Evolutionary conservation across 495 filamentous ascomycete species (phyloP).

Genomic region (Penicillium mononematosum): DNA sequence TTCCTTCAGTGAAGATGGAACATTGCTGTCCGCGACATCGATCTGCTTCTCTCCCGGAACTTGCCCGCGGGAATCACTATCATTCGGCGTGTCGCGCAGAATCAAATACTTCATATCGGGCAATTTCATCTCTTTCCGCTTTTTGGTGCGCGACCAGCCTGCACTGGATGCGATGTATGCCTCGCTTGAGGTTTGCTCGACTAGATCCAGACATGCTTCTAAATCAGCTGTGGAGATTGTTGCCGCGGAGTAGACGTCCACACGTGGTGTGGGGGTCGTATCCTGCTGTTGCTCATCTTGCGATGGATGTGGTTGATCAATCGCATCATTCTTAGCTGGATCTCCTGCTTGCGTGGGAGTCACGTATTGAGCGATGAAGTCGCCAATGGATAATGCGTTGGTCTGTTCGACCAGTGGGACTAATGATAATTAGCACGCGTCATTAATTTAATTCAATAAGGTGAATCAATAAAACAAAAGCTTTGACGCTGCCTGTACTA

Average conservation of each 20-base stretch:
- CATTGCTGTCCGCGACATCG: not conserved
- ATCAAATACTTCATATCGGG: conserved; percentile 67
- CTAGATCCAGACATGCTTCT: conserved; percentile 64
- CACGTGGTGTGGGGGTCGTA: not conserved
- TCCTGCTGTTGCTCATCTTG: not conserved
- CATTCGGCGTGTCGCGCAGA: conserved; percentile 34
- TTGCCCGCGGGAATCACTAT: not conserved
- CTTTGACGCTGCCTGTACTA: no score
- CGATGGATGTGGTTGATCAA: not conserved
- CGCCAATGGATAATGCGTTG: conserved; percentile 34
- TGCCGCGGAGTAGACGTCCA: conserved; percentile 45
- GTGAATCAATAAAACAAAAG: no score
- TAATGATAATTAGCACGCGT: conserved; percentile 12
- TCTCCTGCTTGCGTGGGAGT: conserved; percentile 12
- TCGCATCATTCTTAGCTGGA: not conserved
- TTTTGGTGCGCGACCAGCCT: conserved; percentile 71
- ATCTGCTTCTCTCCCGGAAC: not conserved
- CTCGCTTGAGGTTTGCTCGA: conserved; percentile 64
- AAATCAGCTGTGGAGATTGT: conserved; percentile 55
- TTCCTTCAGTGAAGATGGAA: not conserved
- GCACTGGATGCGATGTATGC: conserved; percentile 63
- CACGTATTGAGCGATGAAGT: conserved; percentile 38
- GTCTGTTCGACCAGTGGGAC: conserved; percentile 45
- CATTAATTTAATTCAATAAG: no score
- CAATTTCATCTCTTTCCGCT: conserved; percentile 73